Percentiles rank a stretch among this genome's conserved stretches.
These are phyloP conservation scores for Blumeriella jaapii DNA, from an alignment of 2,329 filamentous ascomycete genomes.

Conservation along the genomic window DNA sequence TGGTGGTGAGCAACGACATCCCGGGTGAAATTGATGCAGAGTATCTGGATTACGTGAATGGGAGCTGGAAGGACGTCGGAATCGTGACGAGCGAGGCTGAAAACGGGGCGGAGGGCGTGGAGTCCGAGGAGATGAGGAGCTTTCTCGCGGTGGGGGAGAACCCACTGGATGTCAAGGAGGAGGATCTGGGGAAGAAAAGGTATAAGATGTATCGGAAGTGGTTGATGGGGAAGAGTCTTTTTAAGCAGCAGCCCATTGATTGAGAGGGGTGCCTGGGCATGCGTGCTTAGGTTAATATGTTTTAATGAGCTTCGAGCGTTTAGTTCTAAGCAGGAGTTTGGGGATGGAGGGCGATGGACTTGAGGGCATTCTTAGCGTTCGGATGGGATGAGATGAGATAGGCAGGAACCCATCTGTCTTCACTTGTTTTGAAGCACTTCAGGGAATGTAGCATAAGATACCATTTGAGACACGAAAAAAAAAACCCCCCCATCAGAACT, in stretches of 20 bases:
- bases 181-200: slow-evolving; percentile 81
- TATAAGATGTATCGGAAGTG: slow-evolving; percentile 96
- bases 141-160: slow-evolving; percentile 70
- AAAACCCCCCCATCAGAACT: too few relatives aligned
- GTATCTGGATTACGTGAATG: slow-evolving; percentile 70
- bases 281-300: too few relatives aligned
- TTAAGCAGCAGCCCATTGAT: slow-evolving; percentile 70
- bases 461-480: neutral
- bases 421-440: neutral
- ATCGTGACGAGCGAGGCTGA: slow-evolving; percentile 14
- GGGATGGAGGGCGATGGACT: too few relatives aligned
- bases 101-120: slow-evolving; percentile 25
- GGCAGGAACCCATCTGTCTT: too few relatives aligned
- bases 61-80: slow-evolving; percentile 45
- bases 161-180: slow-evolving; percentile 75
- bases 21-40: slow-evolving; percentile 52
- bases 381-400: neutral
- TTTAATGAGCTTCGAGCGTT: too few relatives aligned
- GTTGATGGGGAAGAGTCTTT: slow-evolving; percentile 87
- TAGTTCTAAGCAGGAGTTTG: too few relatives aligned
- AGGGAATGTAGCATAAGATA: slow-evolving; percentile 2
- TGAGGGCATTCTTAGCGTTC: slow-evolving; percentile 1
- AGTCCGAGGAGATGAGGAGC: slow-evolving; percentile 62
- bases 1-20: slow-evolving; percentile 62
- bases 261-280: too few relatives aligned